Evolutionary conservation across 306 rosid genomes (phyloP), one percentile per base, ranked within the genome.

Genomic region (Corylus americana): DNA sequence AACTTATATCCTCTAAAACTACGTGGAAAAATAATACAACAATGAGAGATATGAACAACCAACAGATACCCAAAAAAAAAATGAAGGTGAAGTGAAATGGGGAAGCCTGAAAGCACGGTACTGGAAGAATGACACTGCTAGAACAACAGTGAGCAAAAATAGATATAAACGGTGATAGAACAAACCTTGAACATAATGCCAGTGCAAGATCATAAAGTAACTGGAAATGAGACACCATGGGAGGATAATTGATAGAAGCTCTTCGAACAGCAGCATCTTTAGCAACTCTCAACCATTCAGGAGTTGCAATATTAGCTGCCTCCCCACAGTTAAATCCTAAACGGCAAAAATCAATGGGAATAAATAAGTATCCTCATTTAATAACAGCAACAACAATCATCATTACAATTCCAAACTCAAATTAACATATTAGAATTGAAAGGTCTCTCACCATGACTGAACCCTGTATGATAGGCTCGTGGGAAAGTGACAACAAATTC

Each of bases 401-500:
- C 55, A 66, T 61, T 63, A 67, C 29, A 39, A 53, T 69, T 8
- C 48, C 50, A 57, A 75, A 20, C 70, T 27, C 17, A 70, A 64
- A 76, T 50, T 53, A 20, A 22, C 57, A 68, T 51, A 79, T 76
- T 64, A 29, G 59, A 82, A 49, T 68, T 51, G 55, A n/a, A 14
- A 74, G 82, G 78, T 73, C 74, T 35, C 91, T 87, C 88, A 96
- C 99, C 99, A 84, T 91, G 99, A 87, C 99, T 96, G 84, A 96
- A 96, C 74, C 99, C 99, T 22, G 98, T 85, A 87, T 96, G 99
- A 83, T 96, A 96, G 68, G 99, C 99, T 85, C 99, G 90, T 77
- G 99, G 99, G 86, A 96, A 96, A 44, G 99, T 96, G 83, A 96
- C 99, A 80, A 96, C 99, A 89, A 90, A 96, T 79, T 96, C 99